Base-by-base conservation (phyloP, 2,329 filamentous ascomycete genomes). In the Sclerotinia minor region DNA sequence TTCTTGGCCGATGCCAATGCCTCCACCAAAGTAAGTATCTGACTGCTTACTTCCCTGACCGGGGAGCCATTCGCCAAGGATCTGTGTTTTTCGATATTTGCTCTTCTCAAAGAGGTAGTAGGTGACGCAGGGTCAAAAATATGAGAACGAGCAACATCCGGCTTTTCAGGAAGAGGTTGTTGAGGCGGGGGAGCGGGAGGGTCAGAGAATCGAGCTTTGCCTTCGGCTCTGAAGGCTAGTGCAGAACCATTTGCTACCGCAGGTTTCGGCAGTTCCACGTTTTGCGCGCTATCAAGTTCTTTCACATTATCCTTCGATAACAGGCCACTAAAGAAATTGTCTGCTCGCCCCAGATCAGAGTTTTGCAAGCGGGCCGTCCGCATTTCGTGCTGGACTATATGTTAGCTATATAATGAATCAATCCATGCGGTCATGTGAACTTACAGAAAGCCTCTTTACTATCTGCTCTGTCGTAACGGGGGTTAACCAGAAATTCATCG, bases 381-480 rank as follows among this genome's bases (percentile, higher is more conserved):
- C 85, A 98, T 92, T 80, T 99, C 95, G 75, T 87, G 86, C 93
- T 97, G 45, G 11, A 69, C 44, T 41, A 60, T 50, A 53, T 70
- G 76, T 76, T 76, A 75, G 71, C 70, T 65, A 41, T 41, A 49
- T 3, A 38, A 64, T 17, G 5, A 50, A 47, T 9, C 19, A 19
- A n/a, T 26, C 54, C 19, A 73, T 24, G 52, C 45, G 66, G 24
- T 45, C 19, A n/a, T 15, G 26, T n/a, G 17, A 9, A 68, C 73
- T 68, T 74, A 76, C 72, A 29, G 75, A 76, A n/a, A 75, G 70
- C 76, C 88, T 89, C 77, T 97, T 97, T 50, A 97, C 90, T 67
- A 99, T 94, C 74, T 96, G 92, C 77, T 99, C 95, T 54, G 96
- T 95, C 8, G 92, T 96, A 71, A 97, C 89, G 0, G 94, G 92